phyloP scores from a whole-genome alignment of 768 basidiomycete species.

The Termitomyces sp. region DNA sequence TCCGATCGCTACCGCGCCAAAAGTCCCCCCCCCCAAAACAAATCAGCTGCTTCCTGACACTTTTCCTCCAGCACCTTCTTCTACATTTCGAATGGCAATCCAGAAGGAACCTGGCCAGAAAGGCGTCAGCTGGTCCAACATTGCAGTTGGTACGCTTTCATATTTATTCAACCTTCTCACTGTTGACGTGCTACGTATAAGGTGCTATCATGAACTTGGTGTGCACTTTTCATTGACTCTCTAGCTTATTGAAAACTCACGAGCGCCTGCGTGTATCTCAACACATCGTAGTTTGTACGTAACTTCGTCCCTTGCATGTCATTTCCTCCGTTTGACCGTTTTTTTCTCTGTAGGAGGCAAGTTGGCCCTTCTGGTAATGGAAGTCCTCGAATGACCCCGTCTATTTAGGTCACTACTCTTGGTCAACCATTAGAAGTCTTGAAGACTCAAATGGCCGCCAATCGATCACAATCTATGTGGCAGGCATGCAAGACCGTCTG shows the following conservation, averaged over 20 bases:
- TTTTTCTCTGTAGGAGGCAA: slow-evolving; percentile 59
- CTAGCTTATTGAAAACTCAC: neutral
- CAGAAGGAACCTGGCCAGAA: slow-evolving; percentile 87
- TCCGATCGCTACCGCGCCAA: slow-evolving; percentile 28
- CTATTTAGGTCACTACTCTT: slow-evolving; percentile 84
- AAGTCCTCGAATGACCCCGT: neutral
- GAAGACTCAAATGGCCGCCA: slow-evolving; percentile 99
- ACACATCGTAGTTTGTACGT: slow-evolving; percentile 48
- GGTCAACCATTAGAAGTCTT: slow-evolving; percentile 98
- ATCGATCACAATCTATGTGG: slow-evolving; percentile 86
- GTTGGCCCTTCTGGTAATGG: slow-evolving; percentile 23
- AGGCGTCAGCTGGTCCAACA: slow-evolving; percentile 91
- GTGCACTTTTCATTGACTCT: slow-evolving; percentile 20
- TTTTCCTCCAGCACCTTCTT: slow-evolving; percentile 19
- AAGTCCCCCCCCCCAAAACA: no score
- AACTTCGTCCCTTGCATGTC: slow-evolving; percentile 7
- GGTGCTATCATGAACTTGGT: slow-evolving; percentile 99
- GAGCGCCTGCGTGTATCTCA: neutral
- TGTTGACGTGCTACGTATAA: slow-evolving; percentile 26
- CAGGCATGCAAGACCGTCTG: slow-evolving; percentile 85
- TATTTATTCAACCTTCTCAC: slow-evolving; percentile 9
- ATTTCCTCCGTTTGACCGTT: neutral
- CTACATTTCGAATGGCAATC: slow-evolving; percentile 60
- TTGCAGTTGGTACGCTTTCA: slow-evolving; percentile 76
- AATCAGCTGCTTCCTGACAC: no score